phyloP scores from a whole-genome alignment of 2,329 filamentous ascomycete species.

The Cyanodermella asteris region DNA sequence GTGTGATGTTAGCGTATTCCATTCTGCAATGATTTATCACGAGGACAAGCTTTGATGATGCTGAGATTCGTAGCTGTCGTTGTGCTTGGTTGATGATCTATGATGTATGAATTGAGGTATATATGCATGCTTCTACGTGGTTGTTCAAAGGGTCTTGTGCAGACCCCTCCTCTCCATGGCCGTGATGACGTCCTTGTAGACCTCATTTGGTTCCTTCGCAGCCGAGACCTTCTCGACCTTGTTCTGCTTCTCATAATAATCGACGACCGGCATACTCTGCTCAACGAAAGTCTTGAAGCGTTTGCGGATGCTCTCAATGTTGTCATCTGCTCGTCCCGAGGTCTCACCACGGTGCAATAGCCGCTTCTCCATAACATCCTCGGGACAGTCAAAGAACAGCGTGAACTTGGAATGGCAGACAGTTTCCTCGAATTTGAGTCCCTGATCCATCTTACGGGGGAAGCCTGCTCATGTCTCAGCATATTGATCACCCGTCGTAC shows the following conservation, averaged over 20 bases:
- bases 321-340: conserved; percentile 77
- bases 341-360: conserved; percentile 82
- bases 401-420: conserved; percentile 72
- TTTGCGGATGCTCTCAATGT: conserved; percentile 88
- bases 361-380: conserved; percentile 65
- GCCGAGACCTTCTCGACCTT: conserved; percentile 66
- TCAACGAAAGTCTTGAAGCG: conserved; percentile 84
- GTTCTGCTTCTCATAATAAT: conserved; percentile 55
- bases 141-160: too few relatives aligned
- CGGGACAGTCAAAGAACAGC: conserved; percentile 84
- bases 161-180: conserved; percentile 25
- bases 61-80: too few relatives aligned
- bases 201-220: conserved; percentile 41
- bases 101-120: too few relatives aligned
- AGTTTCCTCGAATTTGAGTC: conserved; percentile 71
- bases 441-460: conserved; percentile 94
- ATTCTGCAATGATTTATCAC: too few relatives aligned
- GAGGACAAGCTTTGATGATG: too few relatives aligned
- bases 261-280: conserved; percentile 92
- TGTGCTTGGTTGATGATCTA: too few relatives aligned
- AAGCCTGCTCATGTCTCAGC: conserved; percentile 50
- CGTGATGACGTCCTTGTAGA: conserved; percentile 33
- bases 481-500: neutral
- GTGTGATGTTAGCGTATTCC: too few relatives aligned
- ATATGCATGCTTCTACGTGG: too few relatives aligned